Evolutionary conservation across 2,329 filamentous ascomycete genomes (phyloP).

Genomic region (Proliferodiscus dingleyae): DNA sequence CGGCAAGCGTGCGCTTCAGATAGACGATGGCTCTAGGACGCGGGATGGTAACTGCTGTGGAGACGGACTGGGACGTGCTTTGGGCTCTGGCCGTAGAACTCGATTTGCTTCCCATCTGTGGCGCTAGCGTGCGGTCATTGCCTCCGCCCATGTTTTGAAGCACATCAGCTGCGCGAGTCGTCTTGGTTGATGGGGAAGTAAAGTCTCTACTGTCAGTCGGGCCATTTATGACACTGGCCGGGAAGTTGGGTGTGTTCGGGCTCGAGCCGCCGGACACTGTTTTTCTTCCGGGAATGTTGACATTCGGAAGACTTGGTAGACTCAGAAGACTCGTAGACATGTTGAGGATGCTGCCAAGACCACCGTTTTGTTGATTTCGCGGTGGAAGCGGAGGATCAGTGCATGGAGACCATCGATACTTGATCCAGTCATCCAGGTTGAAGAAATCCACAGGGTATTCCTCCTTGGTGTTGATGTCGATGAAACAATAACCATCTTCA

Average conservation of each 20-base stretch:
- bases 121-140: conserved; percentile 27
- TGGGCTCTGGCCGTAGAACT: conserved; percentile 23
- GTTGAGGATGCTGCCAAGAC: conserved; percentile 36
- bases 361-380: conserved; percentile 34
- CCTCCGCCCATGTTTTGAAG: conserved; percentile 21
- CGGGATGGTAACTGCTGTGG: conserved; percentile 30
- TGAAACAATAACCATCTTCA: conserved; percentile 80
- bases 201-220: too few relatives aligned
- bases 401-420: conserved; percentile 73
- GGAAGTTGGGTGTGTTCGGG: conserved; percentile 12
- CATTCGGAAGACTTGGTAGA: conserved; percentile 11
- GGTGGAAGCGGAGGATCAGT: conserved; percentile 62
- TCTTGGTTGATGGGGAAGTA: conserved; percentile 20
- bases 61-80: conserved; percentile 25
- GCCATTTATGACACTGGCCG: conserved; percentile 21
- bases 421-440: conserved; percentile 71
- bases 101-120: conserved; percentile 23
- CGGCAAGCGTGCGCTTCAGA: conserved; percentile 66
- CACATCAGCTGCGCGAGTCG: conserved; percentile 23
- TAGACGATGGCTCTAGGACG: conserved; percentile 50
- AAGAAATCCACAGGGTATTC: conserved; percentile 83
- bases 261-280: conserved; percentile 18
- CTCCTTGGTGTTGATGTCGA: conserved; percentile 70
- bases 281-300: conserved; percentile 30
- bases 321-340: conserved; percentile 13